Conservation (phyloP, 164 flowering plant species). For the Magnolia officinalis region DNA sequence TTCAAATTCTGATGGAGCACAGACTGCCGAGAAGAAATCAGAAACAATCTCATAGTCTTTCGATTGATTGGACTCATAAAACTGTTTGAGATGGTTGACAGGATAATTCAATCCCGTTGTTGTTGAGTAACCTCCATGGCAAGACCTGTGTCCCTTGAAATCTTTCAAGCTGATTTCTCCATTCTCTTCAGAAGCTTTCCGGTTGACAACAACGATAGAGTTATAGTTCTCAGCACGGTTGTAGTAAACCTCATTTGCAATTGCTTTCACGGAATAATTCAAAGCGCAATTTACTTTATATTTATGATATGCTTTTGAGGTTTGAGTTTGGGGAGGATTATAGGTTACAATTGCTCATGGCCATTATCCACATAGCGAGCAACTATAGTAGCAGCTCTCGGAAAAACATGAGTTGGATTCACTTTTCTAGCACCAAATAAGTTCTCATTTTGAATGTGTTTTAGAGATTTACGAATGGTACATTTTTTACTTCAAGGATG, state of each 20-base stretch:
- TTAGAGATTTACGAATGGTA: too few species aligned
- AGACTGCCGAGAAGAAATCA: constrained; percentile 28
- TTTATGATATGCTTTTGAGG: too few species aligned
- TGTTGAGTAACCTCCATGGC: constrained; percentile 34
- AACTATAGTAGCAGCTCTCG: too few species aligned
- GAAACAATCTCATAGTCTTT: constrained; percentile 19
- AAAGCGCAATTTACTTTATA: constrained; percentile 15
- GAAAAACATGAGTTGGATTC: too few species aligned
- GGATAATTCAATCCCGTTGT: constrained; percentile 42
- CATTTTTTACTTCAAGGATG: too few species aligned
- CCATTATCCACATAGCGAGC: too few species aligned
- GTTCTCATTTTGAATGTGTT: too few species aligned
- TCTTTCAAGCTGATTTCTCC: constrained; percentile 16
- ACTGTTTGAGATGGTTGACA: constrained; percentile 19
- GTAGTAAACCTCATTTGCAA: constrained; percentile 27
- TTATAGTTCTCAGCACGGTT: constrained; percentile 25
- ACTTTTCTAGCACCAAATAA: too few species aligned
- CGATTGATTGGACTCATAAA: background rate
- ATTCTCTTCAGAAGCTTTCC: constrained; percentile 16
- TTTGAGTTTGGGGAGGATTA: too few species aligned
- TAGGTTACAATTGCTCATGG: too few species aligned
- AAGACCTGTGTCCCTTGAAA: constrained; percentile 28
- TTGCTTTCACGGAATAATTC: constrained; percentile 29
- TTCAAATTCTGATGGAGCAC: constrained; percentile 37
- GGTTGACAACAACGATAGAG: constrained; percentile 26